Base-by-base conservation (phyloP, 2,329 filamentous ascomycete genomes). In the Cercospora sp. region DNA sequence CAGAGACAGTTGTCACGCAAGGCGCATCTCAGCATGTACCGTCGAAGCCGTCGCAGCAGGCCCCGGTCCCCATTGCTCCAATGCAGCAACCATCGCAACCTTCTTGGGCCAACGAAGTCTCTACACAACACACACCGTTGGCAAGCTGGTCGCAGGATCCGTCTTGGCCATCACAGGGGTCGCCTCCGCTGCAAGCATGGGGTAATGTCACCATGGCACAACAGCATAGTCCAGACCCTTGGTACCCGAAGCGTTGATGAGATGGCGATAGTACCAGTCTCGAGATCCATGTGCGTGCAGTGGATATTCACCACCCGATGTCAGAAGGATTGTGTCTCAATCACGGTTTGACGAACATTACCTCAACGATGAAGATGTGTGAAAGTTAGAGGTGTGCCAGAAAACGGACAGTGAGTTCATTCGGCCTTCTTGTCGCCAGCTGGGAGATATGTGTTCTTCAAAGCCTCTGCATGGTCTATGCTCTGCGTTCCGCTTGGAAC, bases 171-270 rank as follows among this genome's bases (percentile, higher is more conserved):
- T 45, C 62, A 30, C 67, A 69, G 10, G 28, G 9, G 12, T 26
- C 63, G 5, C 40, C 67, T 21, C 57, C 67, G 8, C 32, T 62
- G 45, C 69, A 70, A 32, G 55, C 59, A 16, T 70, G 69, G 69
- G 66, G 69, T 13, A 61, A 58, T 24, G 34, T 68, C 40, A 58
- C 62, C 28, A 51, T 69, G 40, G 65, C 70, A 21, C 70, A 63
- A 58, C 69, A 66, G 28, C 61, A 66, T 5, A 74, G 71, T 65
- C 74, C 74, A 16, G 74, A 74, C 69, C 74, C 73, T 18, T 76
- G 74, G 74, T 76, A 70, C 63, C 74, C 73, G 37, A 72, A 66
- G 49, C 63, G 71, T 26, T 70, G 34, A 71, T 28, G 21, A 13
- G 9, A 49, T 10, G 40, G 21, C 26, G 28, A 16, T 26, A 26